These are phyloP conservation scores for Syncephalastrum contaminatum DNA, from an alignment of 371 early-diverging fungal species.

Conservation along the genomic window DNA sequence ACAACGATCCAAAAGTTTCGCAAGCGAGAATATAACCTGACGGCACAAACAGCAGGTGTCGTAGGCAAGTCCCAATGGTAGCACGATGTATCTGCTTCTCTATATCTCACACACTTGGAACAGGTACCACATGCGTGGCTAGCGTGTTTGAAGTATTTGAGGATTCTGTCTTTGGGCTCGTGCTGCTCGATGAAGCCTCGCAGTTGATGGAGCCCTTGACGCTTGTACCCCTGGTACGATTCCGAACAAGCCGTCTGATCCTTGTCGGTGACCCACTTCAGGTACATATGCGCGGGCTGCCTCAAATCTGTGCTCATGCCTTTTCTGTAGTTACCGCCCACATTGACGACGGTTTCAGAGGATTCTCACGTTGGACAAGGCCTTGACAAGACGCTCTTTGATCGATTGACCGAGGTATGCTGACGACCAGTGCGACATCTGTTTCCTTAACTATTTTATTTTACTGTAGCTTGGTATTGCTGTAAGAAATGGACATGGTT, in stretches of 20 bases:
- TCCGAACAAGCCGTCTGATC: slow-evolving; percentile 63
- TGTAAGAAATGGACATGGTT: too few relatives aligned
- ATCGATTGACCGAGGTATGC: slow-evolving; percentile 66
- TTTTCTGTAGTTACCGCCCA: slow-evolving; percentile 77
- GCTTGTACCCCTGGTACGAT: slow-evolving; percentile 75
- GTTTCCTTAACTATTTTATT: neutral
- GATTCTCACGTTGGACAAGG: slow-evolving; percentile 52
- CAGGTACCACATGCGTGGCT: slow-evolving; percentile 78
- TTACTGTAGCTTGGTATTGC: too few relatives aligned
- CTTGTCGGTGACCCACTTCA: slow-evolving; percentile 91
- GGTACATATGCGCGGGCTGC: slow-evolving; percentile 12
- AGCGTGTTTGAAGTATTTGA: slow-evolving; percentile 73
- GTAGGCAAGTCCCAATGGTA: slow-evolving; percentile 38
- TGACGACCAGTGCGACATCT: neutral
- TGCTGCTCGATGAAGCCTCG: slow-evolving; percentile 88
- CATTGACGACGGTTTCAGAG: slow-evolving; percentile 56
- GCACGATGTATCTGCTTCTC: too few relatives aligned
- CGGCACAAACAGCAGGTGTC: slow-evolving; percentile 56
- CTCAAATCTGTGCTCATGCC: too few relatives aligned
- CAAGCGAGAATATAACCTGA: slow-evolving; percentile 47
- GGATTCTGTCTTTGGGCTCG: slow-evolving; percentile 58
- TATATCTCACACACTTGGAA: neutral
- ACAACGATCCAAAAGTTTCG: slow-evolving; percentile 66
- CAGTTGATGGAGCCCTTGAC: slow-evolving; percentile 89
- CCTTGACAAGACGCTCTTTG: slow-evolving; percentile 85